Evolutionary conservation across 2,329 filamentous ascomycete genomes (phyloP).

Genomic region (Didymella keratinophila): DNA sequence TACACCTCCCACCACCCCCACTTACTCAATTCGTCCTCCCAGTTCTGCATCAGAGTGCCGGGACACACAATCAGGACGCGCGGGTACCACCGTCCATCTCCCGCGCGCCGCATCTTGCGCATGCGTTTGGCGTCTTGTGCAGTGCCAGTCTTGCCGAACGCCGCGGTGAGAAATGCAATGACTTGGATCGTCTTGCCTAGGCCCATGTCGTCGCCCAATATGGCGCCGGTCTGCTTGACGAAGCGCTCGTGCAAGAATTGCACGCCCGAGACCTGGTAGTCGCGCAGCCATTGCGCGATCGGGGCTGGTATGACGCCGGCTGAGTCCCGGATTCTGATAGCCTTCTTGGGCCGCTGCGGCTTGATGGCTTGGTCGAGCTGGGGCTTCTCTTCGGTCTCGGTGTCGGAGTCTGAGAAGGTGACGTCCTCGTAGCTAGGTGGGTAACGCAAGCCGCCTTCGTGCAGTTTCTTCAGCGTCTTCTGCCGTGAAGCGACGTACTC

Average conservation of each 20-base stretch:
- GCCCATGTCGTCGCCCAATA: conserved; percentile 97
- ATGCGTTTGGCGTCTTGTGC: conserved; percentile 85
- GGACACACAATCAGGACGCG: conserved; percentile 86
- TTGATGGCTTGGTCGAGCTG: conserved; percentile 67
- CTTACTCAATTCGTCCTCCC: conserved; percentile 81
- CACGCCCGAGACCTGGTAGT: conserved; percentile 88
- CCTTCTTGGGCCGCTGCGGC: conserved; percentile 69
- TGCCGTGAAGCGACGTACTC: conserved; percentile 76
- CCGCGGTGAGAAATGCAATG: conserved; percentile 86
- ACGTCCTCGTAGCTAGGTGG: conserved; percentile 81
- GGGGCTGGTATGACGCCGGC: conserved; percentile 84
- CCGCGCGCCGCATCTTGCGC: conserved; percentile 77
- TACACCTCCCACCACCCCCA: conserved; percentile 98
- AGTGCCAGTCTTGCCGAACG: conserved; percentile 93
- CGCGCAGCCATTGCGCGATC: conserved; percentile 88
- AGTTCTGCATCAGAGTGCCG: conserved; percentile 87
- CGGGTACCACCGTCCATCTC: conserved; percentile 76
- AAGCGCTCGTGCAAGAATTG: conserved; percentile 88
- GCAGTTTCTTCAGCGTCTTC: conserved; percentile 72
- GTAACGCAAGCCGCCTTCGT: conserved; percentile 73
- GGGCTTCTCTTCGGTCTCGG: conserved; percentile 74
- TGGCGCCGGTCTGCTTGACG: conserved; percentile 87
- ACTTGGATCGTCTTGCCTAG: conserved; percentile 97
- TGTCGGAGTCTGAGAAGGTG: conserved; percentile 77
- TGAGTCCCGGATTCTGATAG: conserved; percentile 75